Percentiles rank a stretch among this genome's conserved stretches.
Conservation (phyloP, 495 filamentous ascomycete species). For the Daldinia bambusicola region DNA sequence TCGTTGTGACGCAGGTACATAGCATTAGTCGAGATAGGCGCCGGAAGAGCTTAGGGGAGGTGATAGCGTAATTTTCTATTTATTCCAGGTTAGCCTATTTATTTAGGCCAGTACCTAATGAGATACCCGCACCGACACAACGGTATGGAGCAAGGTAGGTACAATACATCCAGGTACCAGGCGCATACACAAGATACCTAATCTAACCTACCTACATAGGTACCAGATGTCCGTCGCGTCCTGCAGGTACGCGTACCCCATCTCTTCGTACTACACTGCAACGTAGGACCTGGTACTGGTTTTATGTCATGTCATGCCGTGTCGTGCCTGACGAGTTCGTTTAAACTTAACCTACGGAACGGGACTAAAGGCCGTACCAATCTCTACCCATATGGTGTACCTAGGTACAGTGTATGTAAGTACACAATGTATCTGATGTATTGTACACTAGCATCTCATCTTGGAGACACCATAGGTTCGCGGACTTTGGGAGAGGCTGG, state of each 20-base stretch:
- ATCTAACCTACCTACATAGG: background rate
- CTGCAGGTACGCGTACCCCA: slow-evolving; percentile 1
- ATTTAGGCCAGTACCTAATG: too few species aligned
- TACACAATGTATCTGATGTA: too few species aligned
- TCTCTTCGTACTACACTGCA: too few species aligned
- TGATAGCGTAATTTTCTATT: background rate
- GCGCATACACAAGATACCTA: too few species aligned
- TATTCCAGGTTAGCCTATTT: background rate
- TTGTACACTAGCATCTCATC: background rate
- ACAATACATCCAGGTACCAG: too few species aligned
- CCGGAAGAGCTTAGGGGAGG: background rate
- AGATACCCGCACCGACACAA: too few species aligned
- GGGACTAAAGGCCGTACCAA: background rate
- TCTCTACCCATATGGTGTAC: too few species aligned
- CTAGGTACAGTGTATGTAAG: too few species aligned
- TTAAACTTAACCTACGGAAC: background rate
- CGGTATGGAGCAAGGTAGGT: too few species aligned
- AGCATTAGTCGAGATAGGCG: slow-evolving; percentile 2
- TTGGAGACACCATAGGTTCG: background rate
- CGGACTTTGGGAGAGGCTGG: too few species aligned
- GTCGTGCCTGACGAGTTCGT: slow-evolving; percentile 4
- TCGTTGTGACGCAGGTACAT: background rate
- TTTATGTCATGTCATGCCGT: background rate
- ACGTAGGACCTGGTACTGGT: too few species aligned
- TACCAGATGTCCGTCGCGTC: background rate